Evolutionary conservation across 164 flowering plant genomes (phyloP).

Genomic region (Echeveria elegans): DNA sequence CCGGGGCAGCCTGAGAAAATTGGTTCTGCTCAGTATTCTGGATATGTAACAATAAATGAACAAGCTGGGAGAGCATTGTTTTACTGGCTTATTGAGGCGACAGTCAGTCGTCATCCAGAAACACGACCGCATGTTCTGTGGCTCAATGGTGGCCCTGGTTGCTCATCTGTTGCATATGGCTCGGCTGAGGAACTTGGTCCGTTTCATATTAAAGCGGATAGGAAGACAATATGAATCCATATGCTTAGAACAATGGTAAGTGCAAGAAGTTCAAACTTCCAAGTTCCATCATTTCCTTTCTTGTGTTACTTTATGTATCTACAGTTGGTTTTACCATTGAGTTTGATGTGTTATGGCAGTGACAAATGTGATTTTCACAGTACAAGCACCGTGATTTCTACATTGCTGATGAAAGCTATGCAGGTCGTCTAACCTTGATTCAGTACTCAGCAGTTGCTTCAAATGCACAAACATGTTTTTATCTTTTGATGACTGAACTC

Average conservation of each 20-base stretch:
- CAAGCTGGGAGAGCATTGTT: slow-evolving; percentile 62
- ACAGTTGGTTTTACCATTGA: background rate
- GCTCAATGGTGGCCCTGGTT: slow-evolving; percentile 99
- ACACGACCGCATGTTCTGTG: slow-evolving; percentile 83
- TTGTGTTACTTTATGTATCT: background rate
- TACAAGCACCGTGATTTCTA: background rate
- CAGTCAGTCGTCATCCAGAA: slow-evolving; percentile 52
- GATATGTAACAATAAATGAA: slow-evolving; percentile 66
- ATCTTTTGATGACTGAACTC: too few species aligned
- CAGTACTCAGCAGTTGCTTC: too few species aligned
- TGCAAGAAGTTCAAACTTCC: background rate
- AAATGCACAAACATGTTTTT: too few species aligned
- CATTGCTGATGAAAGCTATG: background rate
- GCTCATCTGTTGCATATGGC: slow-evolving; percentile 88
- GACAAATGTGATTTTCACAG: background rate
- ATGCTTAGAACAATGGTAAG: slow-evolving; percentile 85
- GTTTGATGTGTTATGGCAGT: background rate
- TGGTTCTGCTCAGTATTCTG: slow-evolving; percentile 66
- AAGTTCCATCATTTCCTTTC: background rate
- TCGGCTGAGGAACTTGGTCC: slow-evolving; percentile 91
- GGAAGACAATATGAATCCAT: slow-evolving; percentile 74
- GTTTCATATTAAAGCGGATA: slow-evolving; percentile 71
- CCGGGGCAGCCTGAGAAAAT: slow-evolving; percentile 67
- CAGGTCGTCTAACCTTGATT: background rate
- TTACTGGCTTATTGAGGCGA: slow-evolving; percentile 89